Evolutionary conservation across 768 basidiomycete genomes (phyloP), one percentile per base, ranked within the genome.

Genomic region (Omphalotus guepiniiformis): DNA sequence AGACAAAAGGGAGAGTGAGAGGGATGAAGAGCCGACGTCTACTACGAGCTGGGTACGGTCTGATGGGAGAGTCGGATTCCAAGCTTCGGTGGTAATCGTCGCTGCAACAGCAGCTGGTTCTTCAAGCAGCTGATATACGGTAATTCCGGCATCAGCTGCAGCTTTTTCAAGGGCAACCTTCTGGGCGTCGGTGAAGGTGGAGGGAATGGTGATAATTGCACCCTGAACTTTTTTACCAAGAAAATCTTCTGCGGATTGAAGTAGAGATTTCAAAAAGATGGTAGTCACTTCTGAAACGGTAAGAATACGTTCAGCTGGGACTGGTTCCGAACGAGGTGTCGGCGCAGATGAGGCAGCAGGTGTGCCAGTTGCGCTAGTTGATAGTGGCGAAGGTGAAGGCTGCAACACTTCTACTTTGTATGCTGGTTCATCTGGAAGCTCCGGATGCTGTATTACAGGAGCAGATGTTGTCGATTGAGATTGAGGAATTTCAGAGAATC

Each of bases 241-340:
- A 67, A 94, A 98, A 62, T 93, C 92, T 55, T 85, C 80, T 5
- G 94, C 95, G 29, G 90, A 93, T 53, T 87, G 75, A 51, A 92
- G 67, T 27, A 99, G 81, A 3, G 88, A 90, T 43, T 73, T 72
- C 29, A 99, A 74, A 78, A 95, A 97, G 57, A 93, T 79, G 32
- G 85, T 77, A 25, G 89, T 80, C 11, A 85, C 88, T 59, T 97
- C 93, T 15, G 83, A 80, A 2, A 87, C 84, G 38, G 89, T 89
- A 22, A 98, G 73, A 49, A 85, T 75, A 35, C 89, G 85, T 39
- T 80, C 78, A 1, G 71, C 73, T 7, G 75, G 74, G 9, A 75
- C 68, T n/a, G 87, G 88, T 62, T 82, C 85, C 1, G 82, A 82
- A 36, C 83, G 79, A 4, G 89, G 85, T 1, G 88, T 85, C 28